phyloP scores from a whole-genome alignment of 495 filamentous ascomycete genomes.

The Penicillium riverlandense region DNA sequence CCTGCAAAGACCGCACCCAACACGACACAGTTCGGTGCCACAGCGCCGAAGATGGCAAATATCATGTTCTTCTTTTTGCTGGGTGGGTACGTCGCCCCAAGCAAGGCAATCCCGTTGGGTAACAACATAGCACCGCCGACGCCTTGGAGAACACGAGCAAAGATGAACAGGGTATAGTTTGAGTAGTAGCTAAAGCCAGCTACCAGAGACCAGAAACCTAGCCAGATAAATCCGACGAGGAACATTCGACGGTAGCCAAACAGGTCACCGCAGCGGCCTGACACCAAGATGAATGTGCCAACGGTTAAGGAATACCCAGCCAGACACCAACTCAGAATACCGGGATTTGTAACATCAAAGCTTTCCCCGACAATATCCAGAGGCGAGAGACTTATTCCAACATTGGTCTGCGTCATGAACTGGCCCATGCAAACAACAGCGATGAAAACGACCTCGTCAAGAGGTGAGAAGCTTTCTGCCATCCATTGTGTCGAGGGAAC shows the following conservation, averaged over 20 bases:
- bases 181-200: constrained; percentile 44
- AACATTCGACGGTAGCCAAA: constrained; percentile 54
- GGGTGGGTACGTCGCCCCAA: constrained; percentile 48
- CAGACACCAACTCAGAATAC: constrained; percentile 44
- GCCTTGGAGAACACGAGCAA: constrained; percentile 54
- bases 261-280: constrained; percentile 52
- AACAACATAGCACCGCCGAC: constrained; percentile 55
- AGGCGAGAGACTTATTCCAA: constrained; percentile 27
- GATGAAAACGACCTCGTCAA: constrained; percentile 20
- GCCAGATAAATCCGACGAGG: constrained; percentile 49
- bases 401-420: constrained; percentile 27
- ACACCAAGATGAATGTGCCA: constrained; percentile 59
- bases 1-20: constrained; percentile 43
- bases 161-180: constrained; percentile 47
- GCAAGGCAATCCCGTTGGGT: constrained; percentile 56
- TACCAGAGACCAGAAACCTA: constrained; percentile 50
- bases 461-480: constrained; percentile 13
- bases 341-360: constrained; percentile 36
- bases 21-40: constrained; percentile 48
- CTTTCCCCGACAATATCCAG: constrained; percentile 36
- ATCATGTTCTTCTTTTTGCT: constrained; percentile 54
- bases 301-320: constrained; percentile 53
- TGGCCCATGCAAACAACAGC: constrained; percentile 25
- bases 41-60: constrained; percentile 57
- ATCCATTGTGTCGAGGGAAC: constrained; percentile 14